These are phyloP conservation scores for Lactarius quietus DNA, from an alignment of 768 basidiomycete species.

Conservation along the genomic window DNA sequence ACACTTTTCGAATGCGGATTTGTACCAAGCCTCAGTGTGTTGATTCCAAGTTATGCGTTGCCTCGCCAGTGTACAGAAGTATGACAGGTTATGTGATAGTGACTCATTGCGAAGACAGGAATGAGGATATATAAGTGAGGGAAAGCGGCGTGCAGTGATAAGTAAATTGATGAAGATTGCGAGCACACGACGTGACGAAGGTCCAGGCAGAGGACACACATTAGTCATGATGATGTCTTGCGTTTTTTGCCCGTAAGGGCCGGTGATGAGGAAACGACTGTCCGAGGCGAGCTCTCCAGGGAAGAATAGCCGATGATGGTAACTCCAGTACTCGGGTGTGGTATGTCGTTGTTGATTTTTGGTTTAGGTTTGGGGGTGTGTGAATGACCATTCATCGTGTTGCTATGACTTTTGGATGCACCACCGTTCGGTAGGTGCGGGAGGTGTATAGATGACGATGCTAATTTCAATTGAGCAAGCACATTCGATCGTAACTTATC, in stretches of 20 bases:
- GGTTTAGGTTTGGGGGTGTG: neutral
- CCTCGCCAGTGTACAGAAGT: slow-evolving; percentile 28
- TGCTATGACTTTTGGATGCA: slow-evolving; percentile 5
- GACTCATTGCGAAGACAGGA: slow-evolving; percentile 12
- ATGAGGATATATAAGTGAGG: slow-evolving; percentile 5
- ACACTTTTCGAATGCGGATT: slow-evolving; percentile 12
- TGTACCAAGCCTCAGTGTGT: slow-evolving; percentile 22
- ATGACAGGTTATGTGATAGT: slow-evolving; percentile 16
- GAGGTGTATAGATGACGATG: slow-evolving; percentile 9
- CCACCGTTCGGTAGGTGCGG: slow-evolving; percentile 3
- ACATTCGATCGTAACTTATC: neutral
- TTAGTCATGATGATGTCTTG: slow-evolving; percentile 40
- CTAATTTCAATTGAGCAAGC: slow-evolving; percentile 5
- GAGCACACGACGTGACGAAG: slow-evolving; percentile 8
- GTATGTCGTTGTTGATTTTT: slow-evolving; percentile 15
- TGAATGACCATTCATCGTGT: slow-evolving; percentile 16
- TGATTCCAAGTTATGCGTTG: slow-evolving; percentile 15
- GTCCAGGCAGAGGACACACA: neutral
- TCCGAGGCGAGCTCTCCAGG: slow-evolving; percentile 11
- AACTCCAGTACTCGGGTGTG: neutral
- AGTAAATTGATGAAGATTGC: slow-evolving; percentile 26
- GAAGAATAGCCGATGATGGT: slow-evolving; percentile 1
- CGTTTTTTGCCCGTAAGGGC: slow-evolving; percentile 49
- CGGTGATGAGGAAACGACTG: slow-evolving; percentile 24
- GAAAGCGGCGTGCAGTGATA: slow-evolving; percentile 22